Base-by-base conservation (phyloP, 129 eudicot species). In the Arctium minus region DNA sequence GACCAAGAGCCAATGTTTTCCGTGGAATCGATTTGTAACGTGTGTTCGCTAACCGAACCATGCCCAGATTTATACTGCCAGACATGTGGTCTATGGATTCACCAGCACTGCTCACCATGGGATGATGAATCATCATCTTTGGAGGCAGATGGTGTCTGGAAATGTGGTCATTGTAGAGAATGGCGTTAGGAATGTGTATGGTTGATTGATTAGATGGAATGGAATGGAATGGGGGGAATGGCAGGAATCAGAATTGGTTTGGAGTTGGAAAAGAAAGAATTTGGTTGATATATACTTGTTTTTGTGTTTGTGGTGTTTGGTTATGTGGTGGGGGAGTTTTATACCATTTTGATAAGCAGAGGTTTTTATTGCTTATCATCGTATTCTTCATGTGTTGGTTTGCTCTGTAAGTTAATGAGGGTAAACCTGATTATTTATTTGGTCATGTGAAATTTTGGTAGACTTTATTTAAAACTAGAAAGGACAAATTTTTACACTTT, bases 101-200 rank as follows among this genome's bases (percentile, higher is more conserved):
- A 96, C 86, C 89, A 90, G 70, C 86, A 88, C 48, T 96, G 99
- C 81, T 92, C 97, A 29, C 97, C 94, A 8, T 96, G 97, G 99
- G 82, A 77, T 9, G 97, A 89, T 48, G 84, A 85, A 12, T 74
- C 80, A 2, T 74, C 82, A 1, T 73, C 92, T 40, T 78, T 70
- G 85, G 90, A 87, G 46, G 76, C 87, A n/a, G 87, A 84, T 37
- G 90, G 83, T 9, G 87, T 85, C 31, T 96, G 99, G 99, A 91
- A 80, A 85, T 96, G 99, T 85, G 96, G 96, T 75, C 86, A 81
- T 77, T 96, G 99, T 82, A 62, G 94, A 8, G 92, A 81, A 35
- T 89, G 91, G 92, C 81, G 82, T 72, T 93, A 86, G 84, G 60
- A n/a, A 60, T 48, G 22, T 60, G 27, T 60, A 18, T 17, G 27